phyloP scores from a whole-genome alignment of 2,329 filamentous ascomycete species.

The Neofusicoccum sp. region DNA sequence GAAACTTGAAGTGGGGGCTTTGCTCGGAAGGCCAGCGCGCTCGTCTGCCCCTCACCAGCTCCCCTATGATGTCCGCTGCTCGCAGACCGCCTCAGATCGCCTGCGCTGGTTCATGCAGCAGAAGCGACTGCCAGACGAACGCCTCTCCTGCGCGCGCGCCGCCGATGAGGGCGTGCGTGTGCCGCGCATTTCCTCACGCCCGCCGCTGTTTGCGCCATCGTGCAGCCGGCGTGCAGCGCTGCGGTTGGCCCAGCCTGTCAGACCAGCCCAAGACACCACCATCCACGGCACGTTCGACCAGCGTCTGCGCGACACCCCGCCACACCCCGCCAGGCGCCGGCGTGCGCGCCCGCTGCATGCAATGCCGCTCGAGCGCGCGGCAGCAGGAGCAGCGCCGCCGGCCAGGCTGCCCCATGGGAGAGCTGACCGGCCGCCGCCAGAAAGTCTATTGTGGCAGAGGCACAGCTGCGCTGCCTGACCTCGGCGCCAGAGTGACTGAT shows the following conservation, averaged over 20 bases:
- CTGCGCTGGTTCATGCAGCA: conserved; percentile 21
- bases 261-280: conserved; percentile 5
- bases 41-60: conserved; percentile 20
- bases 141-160: conserved; percentile 2
- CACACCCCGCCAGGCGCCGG: not conserved
- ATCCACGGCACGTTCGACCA: not conserved
- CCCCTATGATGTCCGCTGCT: conserved; percentile 6
- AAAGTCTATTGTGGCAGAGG: not conserved
- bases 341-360: not conserved
- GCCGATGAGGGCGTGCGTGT: conserved; percentile 6
- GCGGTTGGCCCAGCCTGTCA: not conserved
- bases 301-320: not conserved
- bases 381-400: not conserved
- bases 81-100: conserved; percentile 21
- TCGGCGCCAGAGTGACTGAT: not conserved
- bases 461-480: not conserved
- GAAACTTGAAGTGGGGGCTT: conserved; percentile 21
- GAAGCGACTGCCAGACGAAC: not conserved
- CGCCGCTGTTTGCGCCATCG: conserved; percentile 34
- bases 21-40: conserved; percentile 13
- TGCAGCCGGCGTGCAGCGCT: conserved; percentile 23
- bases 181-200: not conserved
- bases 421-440: not conserved
- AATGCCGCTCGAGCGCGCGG: not conserved
- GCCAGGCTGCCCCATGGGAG: not conserved